Percentiles rank a stretch among this genome's conserved stretches.
phyloP scores from a whole-genome alignment of 2,329 filamentous ascomycete genomes.

The Colletotrichum magnum region DNA sequence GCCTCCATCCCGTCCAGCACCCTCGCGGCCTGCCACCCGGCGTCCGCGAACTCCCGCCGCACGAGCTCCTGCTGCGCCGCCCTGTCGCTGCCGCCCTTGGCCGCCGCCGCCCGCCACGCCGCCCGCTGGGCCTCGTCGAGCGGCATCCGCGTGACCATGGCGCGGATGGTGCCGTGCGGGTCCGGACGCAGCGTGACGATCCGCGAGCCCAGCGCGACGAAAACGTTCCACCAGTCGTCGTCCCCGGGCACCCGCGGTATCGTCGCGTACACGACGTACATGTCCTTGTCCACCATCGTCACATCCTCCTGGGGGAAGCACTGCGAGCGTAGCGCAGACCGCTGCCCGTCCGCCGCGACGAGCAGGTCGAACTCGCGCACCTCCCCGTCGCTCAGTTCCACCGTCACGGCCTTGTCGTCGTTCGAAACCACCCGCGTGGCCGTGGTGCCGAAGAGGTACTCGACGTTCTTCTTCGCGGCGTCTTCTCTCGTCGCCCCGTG shows the following conservation, averaged over 20 bases:
- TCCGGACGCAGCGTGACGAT: constrained; percentile 23
- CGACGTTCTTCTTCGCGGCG: constrained; percentile 42
- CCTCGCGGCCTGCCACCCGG: constrained; percentile 56
- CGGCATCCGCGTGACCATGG: constrained; percentile 26
- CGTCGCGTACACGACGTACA: constrained; percentile 52
- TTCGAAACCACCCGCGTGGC: constrained; percentile 33
- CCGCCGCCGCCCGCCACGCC: constrained; percentile 9
- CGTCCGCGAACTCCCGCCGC: constrained; percentile 50
- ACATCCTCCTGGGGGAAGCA: constrained; percentile 49
- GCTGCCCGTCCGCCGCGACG: constrained; percentile 68
- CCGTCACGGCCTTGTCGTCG: constrained; percentile 49
- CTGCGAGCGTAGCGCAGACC: constrained; percentile 61
- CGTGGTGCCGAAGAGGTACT: constrained; percentile 47
- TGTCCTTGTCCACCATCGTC: constrained; percentile 42
- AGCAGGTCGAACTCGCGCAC: constrained; percentile 63
- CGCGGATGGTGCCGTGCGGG: constrained; percentile 34
- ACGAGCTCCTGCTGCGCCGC: constrained; percentile 53
- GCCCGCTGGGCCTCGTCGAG: neutral
- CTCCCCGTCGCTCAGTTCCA: constrained; percentile 58
- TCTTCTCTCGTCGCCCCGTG: constrained; percentile 51
- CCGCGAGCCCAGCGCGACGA: constrained; percentile 23
- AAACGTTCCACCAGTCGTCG: constrained; percentile 35
- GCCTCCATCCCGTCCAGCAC: constrained; percentile 48
- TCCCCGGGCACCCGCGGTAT: constrained; percentile 45
- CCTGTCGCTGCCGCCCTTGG: constrained; percentile 5